Evolutionary conservation across 1,139 yeast genomes (phyloP), one percentile per base, ranked within the genome.

Genomic region (Lodderomyces pseudojiufengensis): DNA sequence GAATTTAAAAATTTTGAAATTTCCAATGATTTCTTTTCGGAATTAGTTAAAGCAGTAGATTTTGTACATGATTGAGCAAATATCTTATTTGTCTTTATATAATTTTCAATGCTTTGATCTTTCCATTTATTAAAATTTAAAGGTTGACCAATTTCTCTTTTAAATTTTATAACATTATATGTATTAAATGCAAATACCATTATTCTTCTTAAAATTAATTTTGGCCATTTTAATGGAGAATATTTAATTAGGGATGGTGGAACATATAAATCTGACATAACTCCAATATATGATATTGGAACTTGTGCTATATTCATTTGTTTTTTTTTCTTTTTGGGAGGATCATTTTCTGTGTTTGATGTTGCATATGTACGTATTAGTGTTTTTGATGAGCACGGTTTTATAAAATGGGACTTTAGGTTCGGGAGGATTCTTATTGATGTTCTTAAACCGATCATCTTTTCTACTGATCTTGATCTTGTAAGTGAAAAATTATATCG

Each of bases 161-260:
- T 66, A 48, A 52, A 70, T 44, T 66, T 66, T 35, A 65, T 63
- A 13, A 68, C 57, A 44, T 60, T 59, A 46, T 66, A 68, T 7
- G 76, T 70, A 48, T 67, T 70, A 36, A 65, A 55, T 15, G 65
- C 73, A 45, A 68, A 66, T 14, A 59, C 48, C n/a, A 70, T 70
- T 34, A 68, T 43, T 38, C 73, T 51, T 46, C 73, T 55, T 43
- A 63, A 49, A 1, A 67, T 31, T 35, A 69, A 53, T 40, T 54
- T 57, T 39, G 54, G 70, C 76, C 76, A 70, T 38, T 61, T 55
- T 3, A 50, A 43, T 3, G 66, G 43, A 1, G 75, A 73, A 23
- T 59, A 45, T 16, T 44, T 40, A 20, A 44, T 36, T 39, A 63
- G 49, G 36, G 50, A 54, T 6, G 76, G 76, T 9, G 76, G 73